A percentile compares a stretch with the other conserved stretches of the same genome.
These are phyloP conservation scores for Aspergillus transmontanensis DNA, from an alignment of 2,329 filamentous ascomycete species.

Conservation along the genomic window DNA sequence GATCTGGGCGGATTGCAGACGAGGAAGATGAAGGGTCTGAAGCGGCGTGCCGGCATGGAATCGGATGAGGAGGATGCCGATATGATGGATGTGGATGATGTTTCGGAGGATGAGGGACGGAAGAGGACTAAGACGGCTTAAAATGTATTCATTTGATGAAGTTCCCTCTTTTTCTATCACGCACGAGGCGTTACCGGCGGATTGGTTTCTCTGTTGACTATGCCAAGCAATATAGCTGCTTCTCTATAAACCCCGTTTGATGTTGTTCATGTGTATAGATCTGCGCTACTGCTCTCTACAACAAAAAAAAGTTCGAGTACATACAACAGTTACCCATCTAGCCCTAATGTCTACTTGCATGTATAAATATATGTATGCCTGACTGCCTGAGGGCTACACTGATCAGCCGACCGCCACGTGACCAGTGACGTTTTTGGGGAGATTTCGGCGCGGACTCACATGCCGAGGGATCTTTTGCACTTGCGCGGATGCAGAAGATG, in stretches of 20 bases:
- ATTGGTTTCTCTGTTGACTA: constrained; percentile 16
- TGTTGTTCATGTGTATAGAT: constrained; percentile 6
- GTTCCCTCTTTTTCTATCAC: constrained; percentile 25
- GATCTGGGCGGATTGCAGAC: constrained; percentile 87
- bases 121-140: constrained; percentile 38
- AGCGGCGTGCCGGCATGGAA: constrained; percentile 71
- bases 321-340: no score
- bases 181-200: constrained; percentile 22
- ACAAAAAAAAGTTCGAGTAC: neutral
- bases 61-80: constrained; percentile 56
- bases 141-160: constrained; percentile 23
- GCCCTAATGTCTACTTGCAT: no score
- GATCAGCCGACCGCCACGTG: constrained; percentile 28
- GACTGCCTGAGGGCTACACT: neutral
- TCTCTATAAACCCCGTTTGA: neutral
- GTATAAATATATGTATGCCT: neutral
- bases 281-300: neutral
- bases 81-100: constrained; percentile 49
- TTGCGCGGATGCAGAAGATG: constrained; percentile 26
- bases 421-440: constrained; percentile 32
- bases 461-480: constrained; percentile 40
- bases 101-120: constrained; percentile 38
- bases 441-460: constrained; percentile 36
- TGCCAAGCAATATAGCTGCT: constrained; percentile 8
- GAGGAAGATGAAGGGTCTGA: constrained; percentile 98